Evolutionary conservation across 176 grass and related monocot genomes (phyloP), one percentile per base, ranked within the genome.

Genomic region (Olyra latifolia): DNA sequence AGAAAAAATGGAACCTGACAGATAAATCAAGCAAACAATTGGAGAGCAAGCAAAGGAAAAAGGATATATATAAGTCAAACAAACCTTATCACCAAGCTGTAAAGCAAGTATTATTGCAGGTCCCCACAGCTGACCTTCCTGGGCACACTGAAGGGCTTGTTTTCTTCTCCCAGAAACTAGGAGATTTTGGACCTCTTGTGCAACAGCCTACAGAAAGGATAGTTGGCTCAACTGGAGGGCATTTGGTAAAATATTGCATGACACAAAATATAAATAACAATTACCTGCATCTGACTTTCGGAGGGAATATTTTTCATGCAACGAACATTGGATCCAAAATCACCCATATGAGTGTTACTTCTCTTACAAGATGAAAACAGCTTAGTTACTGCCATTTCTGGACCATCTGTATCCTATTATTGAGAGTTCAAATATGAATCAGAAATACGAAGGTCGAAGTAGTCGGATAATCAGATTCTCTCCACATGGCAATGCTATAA

Each of bases 41-140:
- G 42, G 16, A 62, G 41, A 29, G 62, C 9, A 74, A 75, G 67
- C 13, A 29, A 75, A 69, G 74, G 5, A 72, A 45, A 4, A 27
- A 74, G 20, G 29, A 70, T 27, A 65, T 72, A 55, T 45, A 46
- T 41, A 81, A 74, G 56, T 76, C 41, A 72, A 40, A 76, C 80
- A 80, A 30, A 98, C 96, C 86, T 95, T 75, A 67, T 99, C 92
- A 46, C 97, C 96, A 50, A 99, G 93, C 76, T 95, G 93, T 49
- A 92, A 90, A 50, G 97, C 93, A 81, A 95, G 91, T 79, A 99
- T 86, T 70, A 99, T 87, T 72, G 97, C 97, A 75, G 97, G 90
- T 24, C 97, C 96, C 97, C 97, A 99, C 13, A 99, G 62, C 74
- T 99, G 97, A 88, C 97, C 97, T 87, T 91, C 90, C 75, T 96